Evolutionary conservation across 306 rosid genomes (phyloP).

Genomic region (Vigna unguiculata): DNA sequence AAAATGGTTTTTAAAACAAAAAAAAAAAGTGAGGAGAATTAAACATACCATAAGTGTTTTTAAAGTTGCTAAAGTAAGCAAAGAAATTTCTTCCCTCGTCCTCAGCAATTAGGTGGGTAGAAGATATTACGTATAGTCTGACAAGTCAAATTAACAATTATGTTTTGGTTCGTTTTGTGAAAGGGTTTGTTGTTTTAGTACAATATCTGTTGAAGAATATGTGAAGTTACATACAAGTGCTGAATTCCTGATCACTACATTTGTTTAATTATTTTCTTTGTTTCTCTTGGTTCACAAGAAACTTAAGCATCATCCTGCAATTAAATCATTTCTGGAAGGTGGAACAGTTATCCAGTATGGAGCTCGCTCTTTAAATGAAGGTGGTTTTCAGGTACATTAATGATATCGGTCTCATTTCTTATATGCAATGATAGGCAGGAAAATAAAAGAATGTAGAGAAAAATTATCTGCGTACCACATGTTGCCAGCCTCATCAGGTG

Average conservation of each 20-base stretch:
- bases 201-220: constrained; percentile 27
- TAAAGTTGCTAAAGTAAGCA: background rate
- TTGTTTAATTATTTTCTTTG: constrained; percentile 19
- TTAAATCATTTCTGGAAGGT: constrained; percentile 77
- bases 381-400: constrained; percentile 87
- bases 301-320: constrained; percentile 90
- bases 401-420: constrained; percentile 26
- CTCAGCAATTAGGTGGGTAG: background rate
- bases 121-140: background rate
- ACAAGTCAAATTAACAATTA: constrained; percentile 23
- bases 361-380: constrained; percentile 96
- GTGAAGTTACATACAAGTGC: constrained; percentile 11
- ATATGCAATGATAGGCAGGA: constrained; percentile 18
- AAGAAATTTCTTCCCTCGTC: background rate
- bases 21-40: background rate
- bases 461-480: constrained; percentile 23
- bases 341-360: constrained; percentile 94
- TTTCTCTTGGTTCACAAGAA: constrained; percentile 58
- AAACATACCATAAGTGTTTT: background rate
- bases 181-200: constrained; percentile 27
- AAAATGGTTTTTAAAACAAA: background rate
- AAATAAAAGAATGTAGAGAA: constrained; percentile 22
- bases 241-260: constrained; percentile 37
- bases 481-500: constrained; percentile 27
- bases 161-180: constrained; percentile 22